Evolutionary conservation across 768 basidiomycete genomes (phyloP), one percentile per base, ranked within the genome.

Genomic region (Kwoniella botswanensis): DNA sequence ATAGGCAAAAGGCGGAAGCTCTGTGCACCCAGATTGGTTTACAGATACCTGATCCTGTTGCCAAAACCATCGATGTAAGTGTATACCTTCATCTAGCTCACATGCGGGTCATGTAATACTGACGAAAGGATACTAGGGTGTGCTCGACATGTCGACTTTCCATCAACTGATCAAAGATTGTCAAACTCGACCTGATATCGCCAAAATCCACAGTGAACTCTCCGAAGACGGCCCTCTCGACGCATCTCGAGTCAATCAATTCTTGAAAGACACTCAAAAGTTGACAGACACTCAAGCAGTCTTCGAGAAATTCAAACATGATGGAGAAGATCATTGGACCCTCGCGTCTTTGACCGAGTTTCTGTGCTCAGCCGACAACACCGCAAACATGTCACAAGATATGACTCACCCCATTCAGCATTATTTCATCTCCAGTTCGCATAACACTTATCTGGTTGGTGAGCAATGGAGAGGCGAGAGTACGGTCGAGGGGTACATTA

Each of bases 401-500:
- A 98, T 98, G 97, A 91, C 91, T 0, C 86, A 88, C 1, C 93
- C 96, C 1, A 86, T 97, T 15, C 88, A 89, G 1, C 92, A 98
- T 68, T 98, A 98, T 81, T 93, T 86, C 78, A 88, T 95, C 78
- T 93, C 92, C 3, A 90, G 92, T 12, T 93, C 92, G 10, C 95
- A 98, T 80, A 98, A 98, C 74, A 84, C 84, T 0, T 84, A 84
- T 64, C 77, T 84, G 4, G 75, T 84, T 15, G 84, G 84, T 1
- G 79, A 82, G 70, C 84, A 84, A 87, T 94, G 53, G 76, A 77
- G 84, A 41, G 96, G 96, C 4, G 89, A 90, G 41, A 93, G 92
- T 71, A 94, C 94, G 0, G 89, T 93, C 29, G 95, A 97, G 78
- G 89, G 96, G 0, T 98, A 98, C 81, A 94, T 98, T 67, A 87